Base-by-base conservation (phyloP, 495 filamentous ascomycete species). In the Penicillium verhagenii region DNA sequence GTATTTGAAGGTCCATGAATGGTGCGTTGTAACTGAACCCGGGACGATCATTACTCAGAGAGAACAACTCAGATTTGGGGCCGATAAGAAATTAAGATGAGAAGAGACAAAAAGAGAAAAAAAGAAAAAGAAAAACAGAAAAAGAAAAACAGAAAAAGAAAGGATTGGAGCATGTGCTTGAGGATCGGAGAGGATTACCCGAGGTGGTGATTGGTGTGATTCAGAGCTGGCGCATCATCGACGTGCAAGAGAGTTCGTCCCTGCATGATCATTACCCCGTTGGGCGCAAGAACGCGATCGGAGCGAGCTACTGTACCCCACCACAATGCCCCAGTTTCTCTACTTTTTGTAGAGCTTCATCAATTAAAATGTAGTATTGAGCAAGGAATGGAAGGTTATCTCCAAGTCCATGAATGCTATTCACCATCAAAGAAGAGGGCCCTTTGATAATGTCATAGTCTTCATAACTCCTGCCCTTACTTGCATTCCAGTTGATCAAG, bases 401-500 rank as follows among this genome's bases (percentile, higher is more conserved):
- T 42, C 16, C 20, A 23, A 29, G 6, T 40, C 25, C 35, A 37
- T 25, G 19, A 25, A 33, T 35, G 47, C 18, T 19, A 25, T 35
- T 49, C 28, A 39, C n/a, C n/a, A 38, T 42, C 16, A 20, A 33
- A 48, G 18, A 21, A n/a, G n/a, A n/a, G n/a, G n/a, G n/a, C 10
- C 19, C 18, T 37, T 50, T n/a, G 31, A 31, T 19, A 23, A 16
- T 24, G 13, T 35, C 46, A 33, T 48, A 21, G 29, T 28, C 33
- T 46, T 49, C 59, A 63, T 63, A 57, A 51, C 44, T 47, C 47
- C 24, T 57, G 37, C 62, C 65, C 64, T 67, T 67, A 62, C 64
- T 59, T 64, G 55, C 55, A 68, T 65, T 68, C 63, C 54, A 23
- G 54, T 53, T 56, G 56, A 68, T 68, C 62, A 61, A 68, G 65